phyloP scores from a whole-genome alignment of 495 filamentous ascomycete genomes.

The Neurospora sublineolata region DNA sequence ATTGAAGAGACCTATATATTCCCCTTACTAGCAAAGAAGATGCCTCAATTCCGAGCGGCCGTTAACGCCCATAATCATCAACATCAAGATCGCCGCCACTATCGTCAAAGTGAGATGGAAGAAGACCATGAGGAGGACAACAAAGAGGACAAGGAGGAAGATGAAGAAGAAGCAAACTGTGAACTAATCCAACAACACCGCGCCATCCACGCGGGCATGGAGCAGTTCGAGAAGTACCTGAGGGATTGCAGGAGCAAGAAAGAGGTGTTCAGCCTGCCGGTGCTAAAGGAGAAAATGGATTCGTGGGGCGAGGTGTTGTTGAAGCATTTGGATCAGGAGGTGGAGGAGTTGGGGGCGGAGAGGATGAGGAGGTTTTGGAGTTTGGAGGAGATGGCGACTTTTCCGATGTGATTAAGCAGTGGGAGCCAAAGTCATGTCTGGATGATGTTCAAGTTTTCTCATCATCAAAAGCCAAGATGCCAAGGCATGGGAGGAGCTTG shows the following conservation, averaged over 20 bases:
- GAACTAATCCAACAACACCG: constrained; percentile 69
- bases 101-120: not conserved
- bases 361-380: constrained; percentile 85
- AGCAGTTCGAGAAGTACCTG: constrained; percentile 59
- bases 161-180: constrained; percentile 9
- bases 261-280: constrained; percentile 52
- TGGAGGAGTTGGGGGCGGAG: constrained; percentile 57
- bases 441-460: not conserved
- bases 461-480: not conserved
- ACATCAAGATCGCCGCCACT: not conserved
- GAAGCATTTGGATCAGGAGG: constrained; percentile 65
- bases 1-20: constrained; percentile 83
- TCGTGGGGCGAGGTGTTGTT: constrained; percentile 54
- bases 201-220: constrained; percentile 72
- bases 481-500: not conserved
- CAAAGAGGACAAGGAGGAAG: not conserved
- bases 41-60: constrained; percentile 59
- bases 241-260: constrained; percentile 50
- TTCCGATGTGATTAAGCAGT: constrained; percentile 48
- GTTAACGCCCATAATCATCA: not conserved
- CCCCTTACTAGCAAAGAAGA: constrained; percentile 61
- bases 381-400: constrained; percentile 56
- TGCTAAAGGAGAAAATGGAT: constrained; percentile 59
- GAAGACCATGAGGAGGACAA: not conserved
- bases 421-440: not conserved